Evolutionary conservation across 805 yeast species (phyloP), one percentile per base, ranked within the genome.

Genomic region (Candida gorgasii): DNA sequence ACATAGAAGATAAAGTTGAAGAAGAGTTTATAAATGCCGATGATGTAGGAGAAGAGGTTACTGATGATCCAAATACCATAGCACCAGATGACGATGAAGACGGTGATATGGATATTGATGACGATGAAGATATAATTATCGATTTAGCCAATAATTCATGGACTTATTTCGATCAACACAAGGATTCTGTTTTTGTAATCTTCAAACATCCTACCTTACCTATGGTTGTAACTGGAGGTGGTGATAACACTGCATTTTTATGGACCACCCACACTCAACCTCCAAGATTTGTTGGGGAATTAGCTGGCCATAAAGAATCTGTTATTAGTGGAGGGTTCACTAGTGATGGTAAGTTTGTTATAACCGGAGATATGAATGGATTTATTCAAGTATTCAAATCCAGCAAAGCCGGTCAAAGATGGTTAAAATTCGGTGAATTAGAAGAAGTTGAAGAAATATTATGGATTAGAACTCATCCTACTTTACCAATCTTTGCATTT

Each of bases 351-450:
- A 74, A 79, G 34, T 89, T 72, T 55, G 70, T 87, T 32, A 75
- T 93, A 9, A 85, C 97, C 5, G 98, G 92, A 29, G 99, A 95
- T 65, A 93, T 93, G 99, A 82, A 82, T 42, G 98, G 99, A 41
- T 80, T 80, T 54, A 73, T 92, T 22, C 73, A 86, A 52, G 79
- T 89, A 12, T 86, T 83, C 69, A 78, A 80, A 58, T 69, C 90
- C 5, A 62, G 75, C 35, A 83, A 84, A 53, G 84, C 84, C 34
- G 97, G 95, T 20, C 89, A 90, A 60, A 78, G 79, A 44, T 92
- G 98, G 98, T 74, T 71, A 48, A 66, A 76, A 53, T 69, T 77
- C 48, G 84, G 80, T 19, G 80, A 82, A 46, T 67, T 89, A 45
- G 89, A 86, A 56, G 97, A 90, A 62, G 89, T 86, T 33, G 96